These are phyloP conservation scores for Saccharomyces hybrid DNA, from an alignment of 1,139 yeast species.

Conservation along the genomic window DNA sequence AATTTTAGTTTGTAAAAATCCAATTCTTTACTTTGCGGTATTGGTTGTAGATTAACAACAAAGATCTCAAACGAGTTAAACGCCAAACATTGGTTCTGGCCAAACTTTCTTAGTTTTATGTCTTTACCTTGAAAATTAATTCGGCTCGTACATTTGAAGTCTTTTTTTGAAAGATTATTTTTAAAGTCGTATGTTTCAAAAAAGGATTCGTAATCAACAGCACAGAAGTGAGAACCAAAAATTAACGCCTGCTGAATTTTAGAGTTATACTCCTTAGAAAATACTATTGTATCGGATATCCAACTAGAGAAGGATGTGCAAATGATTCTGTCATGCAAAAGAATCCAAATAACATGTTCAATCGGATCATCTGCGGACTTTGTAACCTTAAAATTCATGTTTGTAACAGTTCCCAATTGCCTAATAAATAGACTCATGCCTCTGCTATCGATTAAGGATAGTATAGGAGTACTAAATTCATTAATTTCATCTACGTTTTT, in stretches of 20 bases:
- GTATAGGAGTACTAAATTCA: background rate
- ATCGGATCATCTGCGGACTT: background rate
- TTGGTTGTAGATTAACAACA: background rate
- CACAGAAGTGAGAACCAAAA: background rate
- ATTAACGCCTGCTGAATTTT: background rate
- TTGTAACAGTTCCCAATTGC: background rate
- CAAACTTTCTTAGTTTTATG: background rate
- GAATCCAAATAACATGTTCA: background rate
- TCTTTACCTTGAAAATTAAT: background rate
- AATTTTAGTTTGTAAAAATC: conserved; percentile 12
- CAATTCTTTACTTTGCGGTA: background rate
- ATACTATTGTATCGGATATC: background rate
- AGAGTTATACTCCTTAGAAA: background rate
- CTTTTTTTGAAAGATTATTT: background rate
- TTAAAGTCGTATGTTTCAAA: background rate
- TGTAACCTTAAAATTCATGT: background rate
- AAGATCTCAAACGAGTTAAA: background rate
- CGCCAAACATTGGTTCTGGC: background rate
- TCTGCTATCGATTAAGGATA: background rate
- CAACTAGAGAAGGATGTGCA: background rate
- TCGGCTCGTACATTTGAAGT: background rate
- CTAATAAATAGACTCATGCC: background rate
- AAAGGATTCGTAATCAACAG: background rate
- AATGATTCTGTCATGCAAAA: background rate
- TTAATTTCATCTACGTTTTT: background rate